phyloP scores from a whole-genome alignment of 2,329 filamentous ascomycete species.

The Ophiostoma australiae region DNA sequence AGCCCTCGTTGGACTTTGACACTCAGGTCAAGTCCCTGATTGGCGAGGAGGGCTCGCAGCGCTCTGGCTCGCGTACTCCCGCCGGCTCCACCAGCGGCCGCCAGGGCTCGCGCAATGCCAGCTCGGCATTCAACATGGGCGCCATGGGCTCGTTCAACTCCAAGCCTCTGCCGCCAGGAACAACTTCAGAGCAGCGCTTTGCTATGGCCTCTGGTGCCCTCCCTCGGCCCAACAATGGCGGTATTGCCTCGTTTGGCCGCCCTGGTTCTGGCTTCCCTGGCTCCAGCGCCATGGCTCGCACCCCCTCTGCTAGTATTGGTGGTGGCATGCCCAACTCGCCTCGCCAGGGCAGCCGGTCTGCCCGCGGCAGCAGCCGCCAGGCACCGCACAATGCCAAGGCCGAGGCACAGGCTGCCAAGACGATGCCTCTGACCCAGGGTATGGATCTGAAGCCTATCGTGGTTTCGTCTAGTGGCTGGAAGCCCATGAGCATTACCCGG shows the following conservation, averaged over 20 bases:
- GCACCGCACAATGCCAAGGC: slow-evolving; percentile 47
- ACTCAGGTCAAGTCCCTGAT: slow-evolving; percentile 81
- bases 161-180: slow-evolving; percentile 65
- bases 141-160: slow-evolving; percentile 68
- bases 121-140: slow-evolving; percentile 29
- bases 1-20: slow-evolving; percentile 91
- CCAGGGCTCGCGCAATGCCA: slow-evolving; percentile 40
- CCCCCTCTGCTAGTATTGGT: slow-evolving; percentile 51
- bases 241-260: slow-evolving; percentile 45
- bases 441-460: slow-evolving; percentile 76
- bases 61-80: slow-evolving; percentile 59
- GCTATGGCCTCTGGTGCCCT: slow-evolving; percentile 54
- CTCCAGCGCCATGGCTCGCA: slow-evolving; percentile 60
- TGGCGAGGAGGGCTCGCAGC: slow-evolving; percentile 61
- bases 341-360: slow-evolving; percentile 59
- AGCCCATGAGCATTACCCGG: slow-evolving; percentile 65
- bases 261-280: slow-evolving; percentile 57
- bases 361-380: slow-evolving; percentile 61
- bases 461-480: slow-evolving; percentile 75
- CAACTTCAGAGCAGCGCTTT: slow-evolving; percentile 74
- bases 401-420: slow-evolving; percentile 70
- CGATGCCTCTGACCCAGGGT: slow-evolving; percentile 85
- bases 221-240: slow-evolving; percentile 37
- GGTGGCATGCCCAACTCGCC: slow-evolving; percentile 63
- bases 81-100: slow-evolving; percentile 39